phyloP scores from a whole-genome alignment of 108 stramenopile species.

The Nannochloropsis granulata region DNA sequence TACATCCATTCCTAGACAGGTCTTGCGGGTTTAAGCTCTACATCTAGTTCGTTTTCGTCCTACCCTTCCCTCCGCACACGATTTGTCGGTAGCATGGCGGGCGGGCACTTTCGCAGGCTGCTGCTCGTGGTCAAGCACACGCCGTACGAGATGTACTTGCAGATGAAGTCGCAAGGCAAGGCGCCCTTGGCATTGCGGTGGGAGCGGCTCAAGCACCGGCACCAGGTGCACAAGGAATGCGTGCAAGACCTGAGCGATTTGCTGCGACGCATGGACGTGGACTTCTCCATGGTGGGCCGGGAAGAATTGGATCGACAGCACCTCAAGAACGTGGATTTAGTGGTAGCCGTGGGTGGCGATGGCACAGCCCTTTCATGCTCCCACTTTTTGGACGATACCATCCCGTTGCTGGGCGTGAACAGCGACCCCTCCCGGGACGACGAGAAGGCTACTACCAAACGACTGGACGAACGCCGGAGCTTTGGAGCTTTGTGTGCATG shows the following conservation, averaged over 20 bases:
- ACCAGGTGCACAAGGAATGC: conserved; percentile 70
- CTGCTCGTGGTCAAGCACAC: conserved; percentile 91
- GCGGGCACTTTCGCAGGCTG: conserved; percentile 33
- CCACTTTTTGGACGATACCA: conserved; percentile 36
- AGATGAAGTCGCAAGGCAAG: conserved; percentile 79
- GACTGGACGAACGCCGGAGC: conserved; percentile 70
- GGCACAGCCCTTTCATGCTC: conserved; percentile 63
- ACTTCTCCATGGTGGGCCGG: conserved; percentile 67
- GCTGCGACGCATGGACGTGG: conserved; percentile 45
- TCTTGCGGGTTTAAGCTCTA: too few relatives aligned
- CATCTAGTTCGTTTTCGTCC: too few relatives aligned
- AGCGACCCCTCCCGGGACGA: conserved; percentile 34
- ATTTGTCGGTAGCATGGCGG: not conserved
- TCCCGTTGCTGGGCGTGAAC: conserved; percentile 39
- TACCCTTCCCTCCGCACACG: not conserved
- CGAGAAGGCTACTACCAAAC: conserved; percentile 47
- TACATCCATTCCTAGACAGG: too few relatives aligned
- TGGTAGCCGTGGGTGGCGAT: conserved; percentile 88
- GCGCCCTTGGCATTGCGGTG: conserved; percentile 89
- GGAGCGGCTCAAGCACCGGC: conserved; percentile 49
- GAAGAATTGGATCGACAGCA: conserved; percentile 87
- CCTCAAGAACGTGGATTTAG: conserved; percentile 68
- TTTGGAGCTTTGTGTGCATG: conserved; percentile 71
- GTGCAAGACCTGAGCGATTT: conserved; percentile 42
- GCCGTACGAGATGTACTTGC: conserved; percentile 62